Evolutionary conservation across 768 basidiomycete species (phyloP).

Genomic region (Podaxis sp.): DNA sequence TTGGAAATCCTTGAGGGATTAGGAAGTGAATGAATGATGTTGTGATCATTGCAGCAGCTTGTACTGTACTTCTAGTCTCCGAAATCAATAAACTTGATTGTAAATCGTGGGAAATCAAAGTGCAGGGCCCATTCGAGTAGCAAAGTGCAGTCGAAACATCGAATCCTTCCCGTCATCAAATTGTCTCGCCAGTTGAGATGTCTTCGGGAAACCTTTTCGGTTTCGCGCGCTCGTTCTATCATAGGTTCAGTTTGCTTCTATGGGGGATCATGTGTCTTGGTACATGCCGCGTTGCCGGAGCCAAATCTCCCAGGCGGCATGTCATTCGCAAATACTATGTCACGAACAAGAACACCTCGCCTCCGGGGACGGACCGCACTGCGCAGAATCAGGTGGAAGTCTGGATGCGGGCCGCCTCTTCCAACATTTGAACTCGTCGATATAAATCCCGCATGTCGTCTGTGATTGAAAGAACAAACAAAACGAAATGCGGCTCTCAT

Average conservation of each 20-base stretch:
- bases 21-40: not conserved
- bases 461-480: not conserved
- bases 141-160: not conserved
- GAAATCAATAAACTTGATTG: no score
- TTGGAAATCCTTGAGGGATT: slow-evolving; percentile 14
- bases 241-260: not conserved
- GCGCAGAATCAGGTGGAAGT: not conserved
- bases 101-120: not conserved
- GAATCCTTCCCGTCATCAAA: not conserved
- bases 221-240: not conserved
- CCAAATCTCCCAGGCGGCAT: slow-evolving; percentile 1
- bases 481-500: slow-evolving; percentile 1
- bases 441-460: not conserved
- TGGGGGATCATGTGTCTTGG: slow-evolving; percentile 3
- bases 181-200: not conserved
- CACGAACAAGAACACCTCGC: not conserved
- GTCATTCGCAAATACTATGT: not conserved
- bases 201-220: not conserved
- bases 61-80: no score
- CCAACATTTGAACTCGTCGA: not conserved
- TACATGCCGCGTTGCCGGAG: not conserved
- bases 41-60: no score
- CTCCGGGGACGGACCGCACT: not conserved
- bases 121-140: not conserved
- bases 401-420: not conserved